A percentile compares a stretch with the other conserved stretches of the same genome.
phyloP scores from a whole-genome alignment of 768 basidiomycete species.

The Tricholoma furcatifolium region DNA sequence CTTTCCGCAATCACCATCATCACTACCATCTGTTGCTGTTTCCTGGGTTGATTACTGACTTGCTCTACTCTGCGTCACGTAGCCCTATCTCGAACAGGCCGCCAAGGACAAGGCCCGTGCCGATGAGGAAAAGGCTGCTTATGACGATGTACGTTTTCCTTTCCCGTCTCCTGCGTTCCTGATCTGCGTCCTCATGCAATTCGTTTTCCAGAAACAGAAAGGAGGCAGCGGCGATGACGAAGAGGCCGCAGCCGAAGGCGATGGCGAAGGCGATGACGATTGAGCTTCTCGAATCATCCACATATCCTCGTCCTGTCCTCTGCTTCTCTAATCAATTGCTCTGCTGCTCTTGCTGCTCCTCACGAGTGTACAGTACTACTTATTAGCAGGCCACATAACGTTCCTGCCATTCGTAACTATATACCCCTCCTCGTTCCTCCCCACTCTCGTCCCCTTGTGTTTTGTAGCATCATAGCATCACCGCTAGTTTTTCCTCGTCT shows the following conservation, averaged over 20 bases:
- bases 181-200: not conserved
- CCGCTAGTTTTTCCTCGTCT: not conserved
- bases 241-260: constrained; percentile 10
- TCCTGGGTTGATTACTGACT: constrained; percentile 3
- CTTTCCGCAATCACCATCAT: not conserved
- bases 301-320: not conserved
- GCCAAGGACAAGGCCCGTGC: constrained; percentile 85
- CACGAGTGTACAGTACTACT: constrained; percentile 9
- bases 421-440: constrained; percentile 6
- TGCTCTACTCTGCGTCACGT: constrained; percentile 4
- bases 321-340: not conserved
- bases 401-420: constrained; percentile 4
- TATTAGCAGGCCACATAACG: constrained; percentile 7
- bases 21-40: not conserved
- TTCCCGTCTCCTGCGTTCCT: not conserved
- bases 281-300: not conserved
- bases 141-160: constrained; percentile 40
- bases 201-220: constrained; percentile 23
- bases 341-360: constrained; percentile 9
- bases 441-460: not conserved
- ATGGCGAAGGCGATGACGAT: constrained; percentile 33
- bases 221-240: constrained; percentile 30
- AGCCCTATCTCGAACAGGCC: constrained; percentile 91
- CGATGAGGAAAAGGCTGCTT: constrained; percentile 71
- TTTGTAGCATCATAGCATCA: constrained; percentile 9